Evolutionary conservation across 768 basidiomycete species (phyloP).

Genomic region (Phanerodontia chrysosporium): DNA sequence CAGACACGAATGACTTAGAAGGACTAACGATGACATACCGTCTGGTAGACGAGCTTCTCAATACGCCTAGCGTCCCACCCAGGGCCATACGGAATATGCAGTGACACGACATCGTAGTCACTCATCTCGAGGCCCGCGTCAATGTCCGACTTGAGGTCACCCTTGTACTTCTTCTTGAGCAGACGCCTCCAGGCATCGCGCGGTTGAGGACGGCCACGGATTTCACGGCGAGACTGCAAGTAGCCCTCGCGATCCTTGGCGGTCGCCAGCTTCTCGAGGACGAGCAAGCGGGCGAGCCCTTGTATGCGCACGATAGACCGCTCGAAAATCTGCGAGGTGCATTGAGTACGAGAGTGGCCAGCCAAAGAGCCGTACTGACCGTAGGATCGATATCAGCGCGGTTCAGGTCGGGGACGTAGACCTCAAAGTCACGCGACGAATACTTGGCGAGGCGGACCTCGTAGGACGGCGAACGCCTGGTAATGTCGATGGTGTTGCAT

Average conservation of each 20-base stretch:
- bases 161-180: conserved; percentile 42
- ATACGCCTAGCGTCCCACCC: conserved; percentile 54
- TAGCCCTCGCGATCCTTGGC: conserved; percentile 41
- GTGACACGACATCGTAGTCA: conserved; percentile 49
- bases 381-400: conserved; percentile 57
- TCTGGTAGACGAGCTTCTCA: conserved; percentile 54
- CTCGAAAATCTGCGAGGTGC: conserved; percentile 48
- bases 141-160: conserved; percentile 47
- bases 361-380: conserved; percentile 27
- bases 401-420: conserved; percentile 48
- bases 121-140: conserved; percentile 47
- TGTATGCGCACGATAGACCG: conserved; percentile 52
- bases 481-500: conserved; percentile 58
- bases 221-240: conserved; percentile 41
- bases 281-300: conserved; percentile 58
- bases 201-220: conserved; percentile 45
- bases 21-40: too few species aligned
- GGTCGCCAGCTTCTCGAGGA: conserved; percentile 52
- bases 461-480: conserved; percentile 61
- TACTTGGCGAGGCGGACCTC: conserved; percentile 62
- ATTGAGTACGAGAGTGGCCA: neutral
- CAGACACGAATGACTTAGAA: too few species aligned
- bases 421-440: conserved; percentile 48
- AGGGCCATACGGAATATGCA: conserved; percentile 61
- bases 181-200: conserved; percentile 24